These are phyloP conservation scores for Orbilia oligospora DNA, from an alignment of 2,329 filamentous ascomycete species.

Conservation along the genomic window DNA sequence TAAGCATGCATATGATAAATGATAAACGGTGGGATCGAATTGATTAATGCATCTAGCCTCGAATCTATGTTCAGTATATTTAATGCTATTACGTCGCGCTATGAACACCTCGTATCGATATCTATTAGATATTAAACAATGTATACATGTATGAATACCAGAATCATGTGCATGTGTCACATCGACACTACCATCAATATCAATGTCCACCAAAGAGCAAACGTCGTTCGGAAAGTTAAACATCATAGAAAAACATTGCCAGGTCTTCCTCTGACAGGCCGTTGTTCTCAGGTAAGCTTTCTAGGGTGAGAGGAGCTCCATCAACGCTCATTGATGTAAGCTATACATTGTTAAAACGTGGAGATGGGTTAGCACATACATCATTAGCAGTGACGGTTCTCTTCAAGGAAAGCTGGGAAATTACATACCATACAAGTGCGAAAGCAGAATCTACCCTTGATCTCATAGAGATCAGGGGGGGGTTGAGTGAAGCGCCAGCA, in stretches of 20 bases:
- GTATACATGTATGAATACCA: background rate
- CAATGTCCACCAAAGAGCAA: background rate
- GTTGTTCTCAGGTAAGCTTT: conserved; percentile 14
- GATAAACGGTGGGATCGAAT: too few species aligned
- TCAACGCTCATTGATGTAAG: conserved; percentile 32
- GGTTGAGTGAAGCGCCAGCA: conserved; percentile 44
- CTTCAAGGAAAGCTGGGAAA: background rate
- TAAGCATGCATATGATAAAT: too few species aligned
- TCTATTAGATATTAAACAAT: too few species aligned
- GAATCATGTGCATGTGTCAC: background rate
- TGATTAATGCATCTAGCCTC: too few species aligned
- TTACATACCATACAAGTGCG: conserved; percentile 32
- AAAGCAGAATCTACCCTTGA: conserved; percentile 55
- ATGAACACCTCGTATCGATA: background rate
- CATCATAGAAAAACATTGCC: conserved; percentile 35
- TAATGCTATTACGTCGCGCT: too few species aligned
- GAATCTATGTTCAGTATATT: too few species aligned
- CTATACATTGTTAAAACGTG: conserved; percentile 6
- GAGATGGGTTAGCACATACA: background rate
- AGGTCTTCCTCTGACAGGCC: conserved; percentile 37
- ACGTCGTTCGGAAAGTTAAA: too few species aligned
- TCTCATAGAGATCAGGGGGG: conserved; percentile 29
- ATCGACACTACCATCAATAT: background rate
- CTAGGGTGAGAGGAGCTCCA: conserved; percentile 6
- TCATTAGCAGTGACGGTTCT: background rate